A percentile compares a stretch with the other conserved stretches of the same genome.
Evolutionary conservation across 345 rosid species (phyloP).

Genomic region (Eucalyptus sp.): DNA sequence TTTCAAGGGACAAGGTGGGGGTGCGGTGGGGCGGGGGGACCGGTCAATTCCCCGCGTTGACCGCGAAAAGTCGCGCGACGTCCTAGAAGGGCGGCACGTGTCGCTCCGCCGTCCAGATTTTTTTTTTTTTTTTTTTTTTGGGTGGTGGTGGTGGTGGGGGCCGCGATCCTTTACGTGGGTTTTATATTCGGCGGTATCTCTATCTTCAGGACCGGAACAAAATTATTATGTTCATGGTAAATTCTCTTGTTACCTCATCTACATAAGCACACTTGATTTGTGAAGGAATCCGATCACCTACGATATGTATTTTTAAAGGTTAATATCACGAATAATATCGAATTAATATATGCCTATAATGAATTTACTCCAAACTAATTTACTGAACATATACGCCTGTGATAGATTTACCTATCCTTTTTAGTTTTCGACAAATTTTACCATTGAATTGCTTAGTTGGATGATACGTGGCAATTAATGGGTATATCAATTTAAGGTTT

Average conservation of each 20-base stretch:
- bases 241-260: not conserved
- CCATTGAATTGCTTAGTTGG: no score
- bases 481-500: no score
- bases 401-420: rapidly evolving
- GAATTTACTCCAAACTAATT: no score
- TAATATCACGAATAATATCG: no score
- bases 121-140: not conserved
- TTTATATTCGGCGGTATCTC: not conserved
- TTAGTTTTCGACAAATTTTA: no score
- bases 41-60: not conserved
- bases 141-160: not conserved
- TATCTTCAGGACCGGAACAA: not conserved
- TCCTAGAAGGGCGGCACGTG: not conserved
- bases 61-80: not conserved
- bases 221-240: not conserved
- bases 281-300: not conserved
- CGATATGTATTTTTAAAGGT: no score
- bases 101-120: not conserved
- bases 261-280: not conserved
- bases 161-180: not conserved
- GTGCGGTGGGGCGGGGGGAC: not conserved
- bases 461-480: rapidly evolving
- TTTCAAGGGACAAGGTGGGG: not conserved
- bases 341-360: rapidly evolving
- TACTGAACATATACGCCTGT: rapidly evolving